Base-by-base conservation (phyloP, 495 filamentous ascomycete genomes). In the Penicillium samsonianum region DNA sequence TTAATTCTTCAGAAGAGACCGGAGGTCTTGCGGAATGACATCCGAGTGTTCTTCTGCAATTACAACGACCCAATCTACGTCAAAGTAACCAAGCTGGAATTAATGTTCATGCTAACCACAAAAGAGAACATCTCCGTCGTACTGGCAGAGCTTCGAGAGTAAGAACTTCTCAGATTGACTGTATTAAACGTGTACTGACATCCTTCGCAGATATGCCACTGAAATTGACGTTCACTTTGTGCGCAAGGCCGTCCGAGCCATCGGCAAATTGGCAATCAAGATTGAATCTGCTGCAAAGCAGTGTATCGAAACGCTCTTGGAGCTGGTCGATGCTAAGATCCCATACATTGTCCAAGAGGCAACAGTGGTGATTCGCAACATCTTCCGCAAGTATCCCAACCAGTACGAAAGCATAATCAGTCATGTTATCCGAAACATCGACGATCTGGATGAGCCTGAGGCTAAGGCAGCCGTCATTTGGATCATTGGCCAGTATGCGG, bases 61-160 rank as follows among this genome's bases (percentile, higher is more conserved):
- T 99, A 99, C 77, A 99, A 99, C 63, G 94, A 99, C 66, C 94
- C 95, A 0, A 98, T 98, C 54, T 99, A 99, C 66, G 94, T 99
- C 76, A 99, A 99, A 73, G 94, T 99, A 61, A 98, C 95, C 12
- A 99, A 99, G 73, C 82, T 99, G 49, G 94, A 99, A 71, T 80
- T 99, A 56, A 98, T 99, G 65, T 98, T 98, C 77, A 99, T 98
- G 94, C 82, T 99, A 50, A 95, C 94, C 12, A 96, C 86, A 22
- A 92, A 97, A 70, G 89, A 90, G 60, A 99, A 99, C 71, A 98
- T 99, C 59, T 87, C 90, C 31, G 90, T 98, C 63, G 95, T 99
- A 2, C 71, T 99, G 47, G 94, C 95, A 31, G 94, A 99, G 68
- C 75, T 99, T 25, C 83, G 92, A 68, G 94, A 99, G 84, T 96